Percentiles rank a stretch among this genome's conserved stretches.
These are phyloP conservation scores for Mucor lusitanicus DNA, from an alignment of 371 early-diverging fungal genomes.

Conservation along the genomic window DNA sequence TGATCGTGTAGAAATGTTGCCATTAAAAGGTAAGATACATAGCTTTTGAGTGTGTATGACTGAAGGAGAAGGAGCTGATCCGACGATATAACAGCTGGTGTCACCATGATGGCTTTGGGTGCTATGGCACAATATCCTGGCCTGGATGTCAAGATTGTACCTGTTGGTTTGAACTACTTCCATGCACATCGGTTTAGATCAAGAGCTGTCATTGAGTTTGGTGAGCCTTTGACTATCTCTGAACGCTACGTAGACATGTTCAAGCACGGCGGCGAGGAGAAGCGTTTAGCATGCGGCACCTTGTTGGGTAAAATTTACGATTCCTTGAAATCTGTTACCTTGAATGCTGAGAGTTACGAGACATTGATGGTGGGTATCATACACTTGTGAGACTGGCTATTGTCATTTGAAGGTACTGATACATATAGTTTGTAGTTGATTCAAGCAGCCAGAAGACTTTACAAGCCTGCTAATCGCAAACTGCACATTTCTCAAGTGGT, in stretches of 20 bases:
- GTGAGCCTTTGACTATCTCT: constrained; percentile 80
- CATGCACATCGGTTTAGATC: constrained; percentile 94
- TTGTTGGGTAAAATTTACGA: constrained; percentile 76
- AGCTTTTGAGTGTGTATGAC: not conserved
- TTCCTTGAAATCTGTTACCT: constrained; percentile 80
- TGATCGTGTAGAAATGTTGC: constrained; percentile 92
- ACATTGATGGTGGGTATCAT: constrained; percentile 79
- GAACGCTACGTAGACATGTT: constrained; percentile 77
- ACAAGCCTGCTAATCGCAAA: constrained; percentile 80
- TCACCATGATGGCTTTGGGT: constrained; percentile 88
- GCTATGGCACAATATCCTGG: constrained; percentile 85
- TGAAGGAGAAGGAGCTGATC: not conserved
- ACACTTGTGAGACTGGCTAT: too few relatives aligned
- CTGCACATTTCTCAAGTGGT: constrained; percentile 79
- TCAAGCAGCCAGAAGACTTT: constrained; percentile 90
- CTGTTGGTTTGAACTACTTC: constrained; percentile 83
- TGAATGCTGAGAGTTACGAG: constrained; percentile 91
- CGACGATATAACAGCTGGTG: constrained; percentile 57
- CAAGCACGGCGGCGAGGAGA: constrained; percentile 77
- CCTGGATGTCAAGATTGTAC: constrained; percentile 89
- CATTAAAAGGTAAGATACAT: constrained; percentile 73
- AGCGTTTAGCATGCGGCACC: constrained; percentile 75
- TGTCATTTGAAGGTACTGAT: too few relatives aligned
- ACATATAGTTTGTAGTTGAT: constrained; percentile 57
- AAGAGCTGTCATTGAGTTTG: constrained; percentile 93